Evolutionary conservation across 352 stramenopile species (phyloP), one percentile per base, ranked within the genome.

Genomic region (Phytophthora cactorum): DNA sequence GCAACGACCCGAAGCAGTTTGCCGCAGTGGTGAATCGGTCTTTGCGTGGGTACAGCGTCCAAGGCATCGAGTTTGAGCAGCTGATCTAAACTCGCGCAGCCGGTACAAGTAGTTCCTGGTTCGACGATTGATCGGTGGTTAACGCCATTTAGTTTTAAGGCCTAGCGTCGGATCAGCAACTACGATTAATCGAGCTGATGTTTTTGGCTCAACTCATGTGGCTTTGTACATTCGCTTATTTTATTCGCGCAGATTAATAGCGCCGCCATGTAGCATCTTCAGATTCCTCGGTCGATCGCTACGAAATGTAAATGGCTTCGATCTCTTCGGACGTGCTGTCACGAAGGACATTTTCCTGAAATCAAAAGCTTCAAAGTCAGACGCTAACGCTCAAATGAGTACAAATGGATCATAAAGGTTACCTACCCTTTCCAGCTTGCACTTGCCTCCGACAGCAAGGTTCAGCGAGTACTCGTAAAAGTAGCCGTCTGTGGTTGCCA

Each of bases 1-100:
- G 97, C 51, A 98, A 92, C 74, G 93, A 99, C 82, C 83, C 84
- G 12, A 84, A 82, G 59, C 86, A 97, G 65, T 99, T 98, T 82
- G 87, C 97, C 56, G 81, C 86, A 51, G 70, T 98, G 38, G 96
- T 99, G 44, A 75, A 91, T 74, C 86, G 86, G 22, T 94, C 86
- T 68, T 83, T 96, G 63, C 77, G 81, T 70, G 89, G 89, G 12
- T 93, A 93, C 74, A 91, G 68, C 29, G 82, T 96, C 41, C 77
- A 91, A 65, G 89, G 89, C 63, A 87, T 95, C 65, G 74, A 90
- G 56, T 96, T 96, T 75, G 86, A 96, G 59, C 73, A 78, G 45
- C 78, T 96, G 69, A 72, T 96, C 46, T 93, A 92, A 70, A 59
- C 17, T 58, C 43, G 31, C 43, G 29, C 63, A 49, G 43, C n/a